Evolutionary conservation across 352 stramenopile genomes (phyloP), one percentile per base, ranked within the genome.

Genomic region (Pythium insidiosum): DNA sequence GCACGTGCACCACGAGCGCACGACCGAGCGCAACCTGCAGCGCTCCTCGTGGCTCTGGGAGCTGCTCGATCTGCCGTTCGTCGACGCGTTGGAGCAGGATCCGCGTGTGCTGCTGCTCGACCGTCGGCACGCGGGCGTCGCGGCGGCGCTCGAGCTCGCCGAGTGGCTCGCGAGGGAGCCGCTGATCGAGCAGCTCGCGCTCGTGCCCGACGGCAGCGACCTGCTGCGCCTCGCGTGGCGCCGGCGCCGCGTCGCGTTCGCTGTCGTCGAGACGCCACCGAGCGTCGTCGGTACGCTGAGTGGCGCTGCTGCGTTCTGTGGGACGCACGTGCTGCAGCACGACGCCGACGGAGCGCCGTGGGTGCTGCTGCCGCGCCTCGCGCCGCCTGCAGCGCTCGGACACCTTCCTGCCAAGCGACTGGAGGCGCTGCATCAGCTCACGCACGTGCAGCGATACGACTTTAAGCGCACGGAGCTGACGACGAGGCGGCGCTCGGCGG

Each of bases 1-100:
- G 4, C 43, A 66, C 16, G 25, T 61, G 6, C 54, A 47, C 31
- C 53, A 67, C 22, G 44, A 47, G 7, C 15, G 12, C 5, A 52
- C 53, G 11, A 56, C 53, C 0, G 23, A 53, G 9, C 49, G 39
- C 47, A 54, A 63, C 39, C 24, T 63, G 21, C 35, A 53, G 7
- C 10, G 35, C 5, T 19, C 34, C 4, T 56, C 42, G 19, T 18
- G 63, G 2, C 16, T 67, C 5, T 63, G 55, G 58, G 30, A 56
- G 35, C 19, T 54, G 30, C 53, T 67, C 16, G 38, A 63, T 21
- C 38, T 63, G 34, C 31, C 53, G 20, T 60, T 61, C 38, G 44
- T 55, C 22, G 21, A 45, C 28, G 54, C 54, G 49, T 61, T 64
- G 31, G 48, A 67, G 28, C 55, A 65, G 30, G 59, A 68, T 15